Evolutionary conservation across 1,284 basidiomycete genomes (phyloP).

Genomic region (Leccinum insolens): DNA sequence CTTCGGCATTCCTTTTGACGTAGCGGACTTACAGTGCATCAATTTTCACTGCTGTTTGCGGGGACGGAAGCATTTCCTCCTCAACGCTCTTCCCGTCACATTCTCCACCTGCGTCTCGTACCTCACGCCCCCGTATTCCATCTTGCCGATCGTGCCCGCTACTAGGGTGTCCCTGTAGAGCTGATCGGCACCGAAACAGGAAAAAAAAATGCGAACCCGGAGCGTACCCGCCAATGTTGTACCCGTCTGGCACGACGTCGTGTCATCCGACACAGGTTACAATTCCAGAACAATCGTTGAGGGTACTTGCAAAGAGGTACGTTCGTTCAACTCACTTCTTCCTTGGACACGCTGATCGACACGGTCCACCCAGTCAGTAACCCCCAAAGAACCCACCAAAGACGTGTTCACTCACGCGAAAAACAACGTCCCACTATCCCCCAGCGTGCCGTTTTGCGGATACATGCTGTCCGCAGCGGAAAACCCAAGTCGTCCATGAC

Average conservation of each 20-base stretch:
- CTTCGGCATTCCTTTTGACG: too few species aligned
- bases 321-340: slow-evolving; percentile 43
- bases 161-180: slow-evolving; percentile 46
- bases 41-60: too few species aligned
- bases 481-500: background rate
- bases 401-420: slow-evolving; percentile 52
- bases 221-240: slow-evolving; percentile 50
- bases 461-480: slow-evolving; percentile 43
- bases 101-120: slow-evolving; percentile 53
- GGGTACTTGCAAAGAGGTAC: background rate
- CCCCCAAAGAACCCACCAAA: background rate
- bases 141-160: slow-evolving; percentile 44
- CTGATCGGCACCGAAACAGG: background rate
- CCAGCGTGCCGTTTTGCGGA: slow-evolving; percentile 59
- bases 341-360: slow-evolving; percentile 55
- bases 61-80: too few species aligned
- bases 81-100: slow-evolving; percentile 19
- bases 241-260: slow-evolving; percentile 55
- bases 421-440: slow-evolving; percentile 63
- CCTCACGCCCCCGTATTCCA: slow-evolving; percentile 43
- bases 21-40: too few species aligned
- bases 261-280: slow-evolving; percentile 44
- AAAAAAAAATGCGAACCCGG: background rate
- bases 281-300: background rate
- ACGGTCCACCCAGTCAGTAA: background rate